Evolutionary conservation across 192 early-diverging fungal genomes (phyloP).

Genomic region (Entomortierella parvispora): DNA sequence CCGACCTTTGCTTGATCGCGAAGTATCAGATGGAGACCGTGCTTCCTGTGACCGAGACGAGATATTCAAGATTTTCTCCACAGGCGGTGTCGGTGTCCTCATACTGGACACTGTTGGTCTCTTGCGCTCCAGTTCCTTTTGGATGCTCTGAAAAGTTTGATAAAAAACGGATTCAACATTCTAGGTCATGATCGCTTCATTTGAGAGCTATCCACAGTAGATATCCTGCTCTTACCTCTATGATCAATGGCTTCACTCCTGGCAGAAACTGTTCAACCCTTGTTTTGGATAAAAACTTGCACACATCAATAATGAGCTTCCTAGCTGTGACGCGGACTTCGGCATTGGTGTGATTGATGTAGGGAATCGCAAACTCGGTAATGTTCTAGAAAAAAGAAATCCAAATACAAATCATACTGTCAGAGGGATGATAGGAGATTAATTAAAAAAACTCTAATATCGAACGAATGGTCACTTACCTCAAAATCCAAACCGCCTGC

Average conservation of each 20-base stretch:
- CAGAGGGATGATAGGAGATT: neutral
- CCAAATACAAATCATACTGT: neutral
- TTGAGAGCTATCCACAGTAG: neutral
- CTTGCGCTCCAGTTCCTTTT: constrained; percentile 37
- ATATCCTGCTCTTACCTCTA: constrained; percentile 30
- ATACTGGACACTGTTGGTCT: neutral
- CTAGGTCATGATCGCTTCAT: neutral
- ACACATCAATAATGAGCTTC: constrained; percentile 62
- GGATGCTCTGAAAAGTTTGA: constrained; percentile 26
- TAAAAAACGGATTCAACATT: neutral
- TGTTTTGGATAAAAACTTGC: constrained; percentile 46
- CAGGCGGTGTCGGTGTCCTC: neutral
- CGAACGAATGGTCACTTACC: constrained; percentile 27
- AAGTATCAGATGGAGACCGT: constrained; percentile 1
- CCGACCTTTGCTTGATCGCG: constrained; percentile 8
- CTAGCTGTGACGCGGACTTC: constrained; percentile 71
- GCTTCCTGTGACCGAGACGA: too few relatives aligned
- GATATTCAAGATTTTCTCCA: too few relatives aligned
- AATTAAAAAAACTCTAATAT: neutral
- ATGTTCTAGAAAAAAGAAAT: constrained; percentile 43
- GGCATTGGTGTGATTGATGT: constrained; percentile 65
- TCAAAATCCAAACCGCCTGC: constrained; percentile 59
- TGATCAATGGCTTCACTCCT: constrained; percentile 45
- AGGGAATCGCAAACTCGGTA: constrained; percentile 64
- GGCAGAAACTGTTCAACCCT: constrained; percentile 50